A percentile compares a stretch with the other conserved stretches of the same genome.
Evolutionary conservation across 306 rosid species (phyloP).

Genomic region (Oemleria cerasiformis): DNA sequence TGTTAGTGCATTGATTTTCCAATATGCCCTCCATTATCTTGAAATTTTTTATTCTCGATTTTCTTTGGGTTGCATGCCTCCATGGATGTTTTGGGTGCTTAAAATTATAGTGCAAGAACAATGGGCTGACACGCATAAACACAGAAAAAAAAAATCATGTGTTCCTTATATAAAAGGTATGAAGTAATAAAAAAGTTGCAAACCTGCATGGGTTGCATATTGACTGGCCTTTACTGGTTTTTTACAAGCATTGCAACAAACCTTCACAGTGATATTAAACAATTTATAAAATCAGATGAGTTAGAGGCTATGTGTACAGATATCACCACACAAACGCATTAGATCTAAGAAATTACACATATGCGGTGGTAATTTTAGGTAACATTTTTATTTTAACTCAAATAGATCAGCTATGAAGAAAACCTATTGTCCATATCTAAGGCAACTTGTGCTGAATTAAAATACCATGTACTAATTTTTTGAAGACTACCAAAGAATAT

Average conservation of each 20-base stretch:
- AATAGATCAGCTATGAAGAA: slow-evolving; percentile 8
- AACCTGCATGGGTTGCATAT: slow-evolving; percentile 86
- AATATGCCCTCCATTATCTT: no score
- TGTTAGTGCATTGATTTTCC: no score
- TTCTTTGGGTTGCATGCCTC: no score
- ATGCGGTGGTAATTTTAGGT: neutral
- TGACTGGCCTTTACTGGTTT: slow-evolving; percentile 83
- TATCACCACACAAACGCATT: slow-evolving; percentile 13
- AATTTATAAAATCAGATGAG: slow-evolving; percentile 35
- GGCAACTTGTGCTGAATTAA: neutral
- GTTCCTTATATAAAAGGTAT: neutral
- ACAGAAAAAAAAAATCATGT: neutral
- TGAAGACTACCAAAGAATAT: neutral
- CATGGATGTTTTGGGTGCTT: no score
- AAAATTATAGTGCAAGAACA: neutral
- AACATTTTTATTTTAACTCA: neutral
- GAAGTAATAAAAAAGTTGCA: slow-evolving; percentile 15
- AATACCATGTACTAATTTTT: neutral
- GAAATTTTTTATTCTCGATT: no score
- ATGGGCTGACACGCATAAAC: neutral
- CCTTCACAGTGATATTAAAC: slow-evolving; percentile 54
- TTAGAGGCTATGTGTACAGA: slow-evolving; percentile 22
- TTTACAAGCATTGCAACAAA: slow-evolving; percentile 89
- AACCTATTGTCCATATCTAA: neutral
- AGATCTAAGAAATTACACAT: neutral